Conservation (phyloP, 1,284 basidiomycete genomes). For the Sutorius eximius region DNA sequence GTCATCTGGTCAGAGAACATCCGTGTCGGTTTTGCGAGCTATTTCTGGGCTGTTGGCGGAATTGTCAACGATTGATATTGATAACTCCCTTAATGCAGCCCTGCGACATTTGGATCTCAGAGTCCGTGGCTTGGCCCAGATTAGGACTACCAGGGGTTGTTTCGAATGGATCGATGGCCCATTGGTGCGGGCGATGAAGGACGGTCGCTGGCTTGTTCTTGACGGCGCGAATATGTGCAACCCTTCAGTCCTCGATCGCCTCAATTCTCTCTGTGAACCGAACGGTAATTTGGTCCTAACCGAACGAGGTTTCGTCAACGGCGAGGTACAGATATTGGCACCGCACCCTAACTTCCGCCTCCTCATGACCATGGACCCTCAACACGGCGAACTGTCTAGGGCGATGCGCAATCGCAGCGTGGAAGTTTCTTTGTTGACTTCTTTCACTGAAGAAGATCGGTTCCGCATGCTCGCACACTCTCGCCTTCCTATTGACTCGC, state of each 20-base stretch:
- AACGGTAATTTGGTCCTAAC: slow-evolving; percentile 82
- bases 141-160: slow-evolving; percentile 43
- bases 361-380: slow-evolving; percentile 93
- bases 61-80: slow-evolving; percentile 14
- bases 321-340: slow-evolving; percentile 70
- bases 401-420: slow-evolving; percentile 99
- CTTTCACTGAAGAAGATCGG: slow-evolving; percentile 45
- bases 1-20: slow-evolving; percentile 21
- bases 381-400: slow-evolving; percentile 90
- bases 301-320: slow-evolving; percentile 86
- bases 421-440: slow-evolving; percentile 65
- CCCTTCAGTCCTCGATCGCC: slow-evolving; percentile 92
- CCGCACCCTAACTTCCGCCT: slow-evolving; percentile 91
- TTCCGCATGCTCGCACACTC: slow-evolving; percentile 47
- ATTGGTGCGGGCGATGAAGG: slow-evolving; percentile 83
- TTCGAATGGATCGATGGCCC: slow-evolving; percentile 98
- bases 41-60: slow-evolving; percentile 27
- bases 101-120: slow-evolving; percentile 18
- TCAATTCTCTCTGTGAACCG: slow-evolving; percentile 95
- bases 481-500: slow-evolving; percentile 44
- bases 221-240: slow-evolving; percentile 95
- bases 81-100: slow-evolving; percentile 12
- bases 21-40: slow-evolving; percentile 24
- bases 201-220: slow-evolving; percentile 89
- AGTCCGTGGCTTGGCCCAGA: slow-evolving; percentile 18